Evolutionary conservation across 2,329 filamentous ascomycete genomes (phyloP).

Genomic region (Penicillium decumbens): DNA sequence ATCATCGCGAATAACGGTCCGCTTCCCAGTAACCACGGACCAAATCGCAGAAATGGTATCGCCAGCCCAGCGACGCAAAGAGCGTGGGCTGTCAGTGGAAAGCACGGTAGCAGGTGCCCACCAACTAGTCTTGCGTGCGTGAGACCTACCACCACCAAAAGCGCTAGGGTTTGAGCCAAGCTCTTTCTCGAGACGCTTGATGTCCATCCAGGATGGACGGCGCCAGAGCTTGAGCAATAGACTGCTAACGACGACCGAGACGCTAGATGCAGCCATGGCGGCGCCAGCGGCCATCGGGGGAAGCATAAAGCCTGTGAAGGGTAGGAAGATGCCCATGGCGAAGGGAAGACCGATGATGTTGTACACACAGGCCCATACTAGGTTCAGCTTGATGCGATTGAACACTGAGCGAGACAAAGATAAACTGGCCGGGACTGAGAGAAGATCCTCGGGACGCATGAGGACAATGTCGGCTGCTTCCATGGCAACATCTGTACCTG

Average conservation of each 20-base stretch:
- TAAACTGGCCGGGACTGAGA: constrained; percentile 85
- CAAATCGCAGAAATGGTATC: constrained; percentile 23
- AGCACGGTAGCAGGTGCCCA: constrained; percentile 30
- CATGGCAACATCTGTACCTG: constrained; percentile 94
- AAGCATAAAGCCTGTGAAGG: constrained; percentile 72
- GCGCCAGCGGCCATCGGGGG: constrained; percentile 93
- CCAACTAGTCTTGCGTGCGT: constrained; percentile 25
- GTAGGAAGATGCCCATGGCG: constrained; percentile 93
- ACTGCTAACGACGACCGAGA: constrained; percentile 81
- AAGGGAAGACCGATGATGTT: constrained; percentile 88
- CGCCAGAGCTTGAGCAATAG: constrained; percentile 83
- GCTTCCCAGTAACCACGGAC: constrained; percentile 28
- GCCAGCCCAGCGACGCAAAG: constrained; percentile 18
- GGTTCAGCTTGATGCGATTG: constrained; percentile 85
- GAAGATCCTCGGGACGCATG: constrained; percentile 85
- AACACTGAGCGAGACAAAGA: constrained; percentile 82
- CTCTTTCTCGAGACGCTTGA: constrained; percentile 59
- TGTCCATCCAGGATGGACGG: constrained; percentile 80
- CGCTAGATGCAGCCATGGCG: constrained; percentile 86
- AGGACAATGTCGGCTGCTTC: constrained; percentile 94
- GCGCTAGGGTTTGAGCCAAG: constrained; percentile 33
- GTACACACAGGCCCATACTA: constrained; percentile 89
- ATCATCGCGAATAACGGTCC: constrained; percentile 23
- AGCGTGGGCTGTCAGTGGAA: constrained; percentile 15
- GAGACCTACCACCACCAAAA: constrained; percentile 5